Base-by-base conservation (phyloP, 2,329 filamentous ascomycete species). In the Pseudogymnoascus sp. region DNA sequence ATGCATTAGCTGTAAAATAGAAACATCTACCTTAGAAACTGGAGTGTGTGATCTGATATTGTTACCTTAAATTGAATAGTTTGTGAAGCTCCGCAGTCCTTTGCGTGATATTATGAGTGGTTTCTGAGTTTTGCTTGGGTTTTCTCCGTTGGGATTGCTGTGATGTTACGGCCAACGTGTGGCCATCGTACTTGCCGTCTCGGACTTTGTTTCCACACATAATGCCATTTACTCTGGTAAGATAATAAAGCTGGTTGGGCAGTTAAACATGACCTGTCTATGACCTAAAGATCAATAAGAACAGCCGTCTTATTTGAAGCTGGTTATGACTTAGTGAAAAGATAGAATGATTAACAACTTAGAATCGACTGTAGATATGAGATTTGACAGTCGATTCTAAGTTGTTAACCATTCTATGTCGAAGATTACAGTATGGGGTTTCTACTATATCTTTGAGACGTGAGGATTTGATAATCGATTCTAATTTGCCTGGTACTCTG, bases 1-100 rank as follows among this genome's bases (percentile, higher is more conserved):
- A 61, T 61, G 59, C 59, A 61, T 61, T 61, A 61, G 59, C 59
- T 61, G 59, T 61, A 61, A 61, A 61, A 61, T 61, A 61, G 59
- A 61, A 61, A 61, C 59, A 42, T 42, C 59, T 61, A 61, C 59
- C 59, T 61, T 61, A 61, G 50, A 56, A 56, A 56, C 50, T 56
- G 50, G 50, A 56, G 50, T 56, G 50, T 56, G 50, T 56, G 50
- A 56, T 56, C 50, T 56, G 29, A 35, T 56, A 56, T 56, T 56
- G 50, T 56, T 56, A 56, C 50, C 29, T 33, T 56, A 56, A 56
- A 56, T 56, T 56, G 50, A 56, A 56, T 56, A 33, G 29, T 56
- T 56, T 56, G 50, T 56, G 50, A 56, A 56, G 50, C 16, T 56
- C 29, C 11, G 50, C 50, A 8, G 10, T 21, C 16, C 29, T 8